A percentile compares a stretch with the other conserved stretches of the same genome.
Conservation (phyloP, 805 yeast species). For the Yarrowia divulgata region DNA sequence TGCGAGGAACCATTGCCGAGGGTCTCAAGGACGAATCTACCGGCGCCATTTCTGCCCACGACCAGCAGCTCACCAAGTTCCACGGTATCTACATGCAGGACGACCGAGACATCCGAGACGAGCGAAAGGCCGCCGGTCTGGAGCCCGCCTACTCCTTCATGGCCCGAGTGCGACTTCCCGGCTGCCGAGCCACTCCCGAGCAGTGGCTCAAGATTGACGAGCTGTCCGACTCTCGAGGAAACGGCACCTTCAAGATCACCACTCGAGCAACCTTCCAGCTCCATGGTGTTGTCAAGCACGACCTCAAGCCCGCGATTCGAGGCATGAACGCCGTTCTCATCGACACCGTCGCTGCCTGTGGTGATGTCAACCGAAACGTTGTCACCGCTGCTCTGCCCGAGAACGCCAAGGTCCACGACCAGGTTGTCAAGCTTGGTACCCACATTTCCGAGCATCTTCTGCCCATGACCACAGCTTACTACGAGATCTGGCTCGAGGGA, state of each 20-base stretch:
- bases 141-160: constrained; percentile 97
- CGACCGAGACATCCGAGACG: constrained; percentile 94
- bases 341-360: constrained; percentile 98
- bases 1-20: constrained; percentile 92
- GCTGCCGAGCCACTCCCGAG: constrained; percentile 84
- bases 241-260: constrained; percentile 91
- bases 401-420: constrained; percentile 80
- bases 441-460: constrained; percentile 79
- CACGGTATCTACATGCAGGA: constrained; percentile 99
- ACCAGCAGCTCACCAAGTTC: constrained; percentile 94
- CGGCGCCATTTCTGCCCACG: constrained; percentile 88
- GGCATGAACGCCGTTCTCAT: constrained; percentile 88
- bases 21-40: constrained; percentile 82
- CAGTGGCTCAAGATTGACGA: constrained; percentile 90
- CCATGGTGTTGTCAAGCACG: constrained; percentile 91
- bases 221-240: constrained; percentile 80
- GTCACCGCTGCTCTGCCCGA: constrained; percentile 90
- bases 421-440: constrained; percentile 69
- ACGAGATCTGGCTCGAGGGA: constrained; percentile 96
- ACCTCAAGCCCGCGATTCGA: constrained; percentile 87
- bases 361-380: constrained; percentile 97
- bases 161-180: constrained; percentile 95
- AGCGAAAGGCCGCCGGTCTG: constrained; percentile 86
- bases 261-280: constrained; percentile 97
- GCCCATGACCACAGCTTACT: constrained; percentile 93